Base-by-base conservation (phyloP, 1,139 yeast genomes). In the Pichia sp. region DNA sequence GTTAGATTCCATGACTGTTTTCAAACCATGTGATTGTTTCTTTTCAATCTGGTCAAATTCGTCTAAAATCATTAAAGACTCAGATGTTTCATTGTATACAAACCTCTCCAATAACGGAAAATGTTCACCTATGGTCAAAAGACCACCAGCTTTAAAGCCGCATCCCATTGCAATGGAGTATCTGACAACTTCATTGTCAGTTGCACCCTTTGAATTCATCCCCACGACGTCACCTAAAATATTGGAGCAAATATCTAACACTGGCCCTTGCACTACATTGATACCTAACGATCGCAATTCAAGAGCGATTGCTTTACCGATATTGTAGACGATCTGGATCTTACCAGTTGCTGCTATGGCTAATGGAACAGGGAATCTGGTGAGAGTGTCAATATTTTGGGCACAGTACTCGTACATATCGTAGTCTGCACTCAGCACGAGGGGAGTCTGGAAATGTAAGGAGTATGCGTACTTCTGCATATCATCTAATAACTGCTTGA, bases 81-180 rank as follows among this genome's bases (percentile, higher is more conserved):
- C 82, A 30, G 74, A 54, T 18, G 75, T 56, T 1, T 75, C 66
- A 49, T 76, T 80, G 4, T 77, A 77, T 16, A 70, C 64, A 1
- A 81, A 79, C 44, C 69, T 70, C 4, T 83, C 84, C 36, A 74
- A 74, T 1, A 84, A 84, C 0, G 84, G 84, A 48, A 77, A 77
- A 54, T 77, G 83, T 47, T 76, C 75, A 0, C 79, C 82, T 42
- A 76, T 70, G 1, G 77, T 66, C 27, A 72, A 57, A 15, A 77
- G 52, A 1, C 82, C 81, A 3, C 78, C 81, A 33, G 64, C 72
- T 39, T 65, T 62, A 32, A 74, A 62, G 0, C 84, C 85, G 39
- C 59, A 63, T 13, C 77, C 71, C 46, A 72, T 70, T 4, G 76
- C 74, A 29, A 61, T 54, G 1, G 80, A 81, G 49, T 66, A 76